Evolutionary conservation across 2,329 filamentous ascomycete genomes (phyloP).

Genomic region (Scytalidium lignicola): DNA sequence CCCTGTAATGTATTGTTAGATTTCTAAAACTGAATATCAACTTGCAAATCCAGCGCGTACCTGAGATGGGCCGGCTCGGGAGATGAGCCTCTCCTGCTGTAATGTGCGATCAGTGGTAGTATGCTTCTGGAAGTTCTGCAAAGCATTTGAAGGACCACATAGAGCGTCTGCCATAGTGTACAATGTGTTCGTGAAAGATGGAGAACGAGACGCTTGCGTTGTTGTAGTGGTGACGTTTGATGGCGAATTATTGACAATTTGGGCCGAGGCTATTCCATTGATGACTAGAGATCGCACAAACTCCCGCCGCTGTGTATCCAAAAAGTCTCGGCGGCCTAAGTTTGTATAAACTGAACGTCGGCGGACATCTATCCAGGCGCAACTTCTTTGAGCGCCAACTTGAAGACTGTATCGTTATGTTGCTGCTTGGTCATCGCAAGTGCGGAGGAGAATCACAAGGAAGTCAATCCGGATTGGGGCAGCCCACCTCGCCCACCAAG

Average conservation of each 20-base stretch:
- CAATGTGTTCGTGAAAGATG: neutral
- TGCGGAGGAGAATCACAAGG: neutral
- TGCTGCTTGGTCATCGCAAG: neutral
- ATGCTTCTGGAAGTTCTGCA: slow-evolving; percentile 69
- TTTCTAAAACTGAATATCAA: neutral
- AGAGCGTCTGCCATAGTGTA: slow-evolving; percentile 57
- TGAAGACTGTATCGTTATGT: neutral
- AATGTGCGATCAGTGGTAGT: slow-evolving; percentile 59
- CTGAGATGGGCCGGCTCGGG: slow-evolving; percentile 48
- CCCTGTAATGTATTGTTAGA: slow-evolving; percentile 36
- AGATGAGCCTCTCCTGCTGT: slow-evolving; percentile 62
- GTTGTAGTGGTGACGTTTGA: neutral
- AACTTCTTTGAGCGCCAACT: neutral
- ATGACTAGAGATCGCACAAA: neutral
- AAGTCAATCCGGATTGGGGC: neutral
- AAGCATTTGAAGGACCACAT: slow-evolving; percentile 67
- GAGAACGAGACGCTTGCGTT: neutral
- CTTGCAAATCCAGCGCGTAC: slow-evolving; percentile 32
- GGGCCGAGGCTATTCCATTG: neutral
- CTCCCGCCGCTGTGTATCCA: neutral
- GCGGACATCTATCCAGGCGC: neutral
- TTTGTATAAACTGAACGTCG: neutral
- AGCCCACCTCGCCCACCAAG: neutral
- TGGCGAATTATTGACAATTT: neutral
- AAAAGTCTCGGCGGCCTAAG: neutral